Conservation (phyloP, 2,329 filamentous ascomycete species). For the Fusarium sp. region DNA sequence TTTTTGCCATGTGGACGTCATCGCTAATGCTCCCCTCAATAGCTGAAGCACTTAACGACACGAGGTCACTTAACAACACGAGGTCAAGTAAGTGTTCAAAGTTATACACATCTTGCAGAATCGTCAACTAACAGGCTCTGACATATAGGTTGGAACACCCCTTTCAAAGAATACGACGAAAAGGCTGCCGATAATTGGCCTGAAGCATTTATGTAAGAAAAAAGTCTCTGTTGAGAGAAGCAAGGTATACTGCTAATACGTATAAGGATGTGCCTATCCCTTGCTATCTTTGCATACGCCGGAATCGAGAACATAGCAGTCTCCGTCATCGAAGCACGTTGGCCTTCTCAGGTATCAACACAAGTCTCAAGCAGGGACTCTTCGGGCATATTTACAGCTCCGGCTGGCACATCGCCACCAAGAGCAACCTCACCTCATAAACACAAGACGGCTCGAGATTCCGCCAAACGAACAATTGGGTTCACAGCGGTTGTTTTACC, state of each 20-base stretch:
- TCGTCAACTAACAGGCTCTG: not conserved
- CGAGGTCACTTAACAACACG: not conserved
- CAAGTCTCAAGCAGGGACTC: not conserved
- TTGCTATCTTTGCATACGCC: not conserved
- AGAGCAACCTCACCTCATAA: not conserved
- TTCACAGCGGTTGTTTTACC: not conserved
- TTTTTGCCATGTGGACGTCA: not conserved
- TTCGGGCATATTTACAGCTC: not conserved
- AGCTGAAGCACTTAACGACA: not conserved
- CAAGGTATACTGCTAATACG: not conserved
- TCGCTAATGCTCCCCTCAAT: not conserved
- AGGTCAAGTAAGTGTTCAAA: not conserved
- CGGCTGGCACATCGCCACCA: not conserved
- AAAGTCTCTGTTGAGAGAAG: fast-evolving
- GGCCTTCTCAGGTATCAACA: not conserved
- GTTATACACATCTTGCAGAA: no score
- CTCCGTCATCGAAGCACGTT: not conserved
- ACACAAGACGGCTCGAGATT: not conserved
- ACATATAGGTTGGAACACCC: not conserved
- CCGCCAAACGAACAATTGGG: not conserved
- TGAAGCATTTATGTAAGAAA: not conserved
- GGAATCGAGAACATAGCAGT: not conserved
- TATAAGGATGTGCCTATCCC: not conserved
- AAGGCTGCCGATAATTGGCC: not conserved
- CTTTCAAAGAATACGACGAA: not conserved